Percentiles rank a stretch among this genome's conserved stretches.
Conservation (phyloP, 164 flowering plant species). For the Vitis cinerea region DNA sequence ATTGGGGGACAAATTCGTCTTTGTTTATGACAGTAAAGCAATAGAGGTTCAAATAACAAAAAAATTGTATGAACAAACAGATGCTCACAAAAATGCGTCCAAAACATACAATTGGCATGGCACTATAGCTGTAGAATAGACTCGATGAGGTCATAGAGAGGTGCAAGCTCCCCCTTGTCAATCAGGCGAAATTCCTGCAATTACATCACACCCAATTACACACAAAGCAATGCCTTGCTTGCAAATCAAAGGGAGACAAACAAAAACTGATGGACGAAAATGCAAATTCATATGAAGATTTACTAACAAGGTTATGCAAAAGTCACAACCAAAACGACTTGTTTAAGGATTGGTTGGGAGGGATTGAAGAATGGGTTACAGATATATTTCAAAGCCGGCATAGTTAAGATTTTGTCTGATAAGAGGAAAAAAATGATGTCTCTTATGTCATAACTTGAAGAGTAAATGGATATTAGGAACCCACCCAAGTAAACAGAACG, state of each 20-base stretch:
- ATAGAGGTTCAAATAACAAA: background rate
- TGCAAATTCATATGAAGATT: no score
- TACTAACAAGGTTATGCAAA: no score
- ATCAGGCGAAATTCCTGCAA: conserved; percentile 74
- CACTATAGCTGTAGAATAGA: conserved; percentile 43
- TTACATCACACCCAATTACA: background rate
- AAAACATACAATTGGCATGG: background rate
- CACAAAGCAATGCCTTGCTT: background rate
- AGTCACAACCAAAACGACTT: no score
- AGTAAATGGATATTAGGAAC: conserved; percentile 7
- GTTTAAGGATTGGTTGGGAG: no score
- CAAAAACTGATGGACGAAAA: no score
- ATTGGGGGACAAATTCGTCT: background rate
- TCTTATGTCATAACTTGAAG: no score
- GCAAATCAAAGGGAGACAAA: no score
- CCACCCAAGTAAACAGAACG: conserved; percentile 54
- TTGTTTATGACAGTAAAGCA: background rate
- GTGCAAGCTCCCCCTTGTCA: conserved; percentile 71
- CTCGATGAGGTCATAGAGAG: conserved; percentile 62
- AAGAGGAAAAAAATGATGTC: no score
- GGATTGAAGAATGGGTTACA: no score
- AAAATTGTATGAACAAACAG: background rate
- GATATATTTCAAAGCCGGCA: no score
- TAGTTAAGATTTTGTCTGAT: no score
- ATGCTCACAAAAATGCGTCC: conserved; percentile 2